Evolutionary conservation across 2,329 filamentous ascomycete genomes (phyloP).

Genomic region (Monilinia fructigena): DNA sequence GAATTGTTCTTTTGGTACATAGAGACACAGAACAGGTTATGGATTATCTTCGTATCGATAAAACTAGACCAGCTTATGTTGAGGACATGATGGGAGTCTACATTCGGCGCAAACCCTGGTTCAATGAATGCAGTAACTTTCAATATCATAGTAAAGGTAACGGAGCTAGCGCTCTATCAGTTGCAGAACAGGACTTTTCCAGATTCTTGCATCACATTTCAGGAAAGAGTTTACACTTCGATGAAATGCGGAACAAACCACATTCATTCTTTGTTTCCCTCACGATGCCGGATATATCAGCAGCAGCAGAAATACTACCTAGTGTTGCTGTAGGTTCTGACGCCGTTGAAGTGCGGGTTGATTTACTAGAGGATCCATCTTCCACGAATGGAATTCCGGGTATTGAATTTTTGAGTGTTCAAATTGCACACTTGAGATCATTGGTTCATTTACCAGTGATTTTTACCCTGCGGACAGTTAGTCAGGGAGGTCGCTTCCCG

Average conservation of each 20-base stretch:
- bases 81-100: conserved; percentile 93
- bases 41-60: conserved; percentile 83
- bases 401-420: conserved; percentile 74
- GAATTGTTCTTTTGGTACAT: conserved; percentile 83
- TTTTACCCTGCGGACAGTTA: conserved; percentile 83
- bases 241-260: conserved; percentile 59
- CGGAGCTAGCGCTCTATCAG: conserved; percentile 36
- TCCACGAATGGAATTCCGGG: conserved; percentile 55
- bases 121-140: conserved; percentile 88
- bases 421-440: conserved; percentile 76
- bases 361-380: conserved; percentile 73
- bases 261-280: conserved; percentile 92
- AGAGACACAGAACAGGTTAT: conserved; percentile 86
- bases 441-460: conserved; percentile 76
- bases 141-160: conserved; percentile 80
- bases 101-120: conserved; percentile 84
- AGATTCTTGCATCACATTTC: conserved; percentile 70
- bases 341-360: conserved; percentile 90
- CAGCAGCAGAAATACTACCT: conserved; percentile 63
- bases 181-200: conserved; percentile 60
- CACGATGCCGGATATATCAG: conserved; percentile 72
- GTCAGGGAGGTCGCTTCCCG: conserved; percentile 86
- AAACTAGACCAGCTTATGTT: conserved; percentile 86
- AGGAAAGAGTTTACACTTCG: conserved; percentile 57
- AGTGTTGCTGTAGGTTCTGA: conserved; percentile 80